Base-by-base conservation (phyloP, 75 land plant species). In the Azolla pinnata region DNA sequence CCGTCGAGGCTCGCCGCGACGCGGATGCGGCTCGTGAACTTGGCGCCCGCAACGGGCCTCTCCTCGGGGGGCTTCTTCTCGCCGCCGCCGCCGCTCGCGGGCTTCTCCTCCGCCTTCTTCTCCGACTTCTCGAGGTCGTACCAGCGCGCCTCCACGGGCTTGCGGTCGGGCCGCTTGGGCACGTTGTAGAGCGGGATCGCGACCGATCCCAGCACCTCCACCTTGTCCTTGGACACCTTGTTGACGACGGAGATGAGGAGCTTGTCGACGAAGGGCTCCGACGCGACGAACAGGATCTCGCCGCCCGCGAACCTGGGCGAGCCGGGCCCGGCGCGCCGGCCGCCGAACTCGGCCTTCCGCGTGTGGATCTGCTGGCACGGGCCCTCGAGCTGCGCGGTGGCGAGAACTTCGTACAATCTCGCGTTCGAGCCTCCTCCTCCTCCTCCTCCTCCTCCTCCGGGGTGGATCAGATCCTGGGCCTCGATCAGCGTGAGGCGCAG, bases 1-100 rank as follows among this genome's bases (percentile, higher is more conserved):
- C 88, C 88, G 50, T 84, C 88, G 44, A 84, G 75, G 33, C 84
- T 77, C 0, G 69, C 51, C 0, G 79, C 54, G 17, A 84, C 19
- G 1, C 81, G 88, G 54, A 79, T 24, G 31, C 84, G 59, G 21
- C 81, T 57, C 2, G 35, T 52, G 26, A 52, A 52, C 28, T 52
- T 38, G 16, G 21, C 2, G 17, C n/a, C 31, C 27, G 19, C 48
- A 8, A 19, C 20, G 9, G 31, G 45, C 20, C 21, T 16, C 19
- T 8, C 20, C 2, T 24, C 62, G 19, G 27, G 21, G 23, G 18
- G 20, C 30, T 44, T 30, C 62, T 60, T 60, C n/a, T n/a, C n/a
- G n/a, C n/a, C n/a, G n/a, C n/a, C n/a, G n/a, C n/a, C n/a, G 16
- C 12, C 62, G 5, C 28, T 24, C 46, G 16, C 46, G 24, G 31